Percentiles rank a stretch among this genome's conserved stretches.
phyloP scores from a whole-genome alignment of 2,329 filamentous ascomycete species.

The Pyrenophora tritici-repentis region DNA sequence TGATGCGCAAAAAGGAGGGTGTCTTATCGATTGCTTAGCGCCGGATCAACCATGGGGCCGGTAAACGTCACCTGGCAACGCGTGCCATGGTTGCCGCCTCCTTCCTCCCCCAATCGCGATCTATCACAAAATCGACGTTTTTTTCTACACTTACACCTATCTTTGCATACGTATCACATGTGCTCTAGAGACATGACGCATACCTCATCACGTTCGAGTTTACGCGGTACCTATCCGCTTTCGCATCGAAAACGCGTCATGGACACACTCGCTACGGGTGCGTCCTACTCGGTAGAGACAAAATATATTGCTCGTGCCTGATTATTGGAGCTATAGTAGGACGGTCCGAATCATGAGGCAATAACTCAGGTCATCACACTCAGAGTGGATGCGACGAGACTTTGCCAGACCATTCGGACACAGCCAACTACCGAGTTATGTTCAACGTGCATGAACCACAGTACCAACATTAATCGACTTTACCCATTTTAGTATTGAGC shows the following conservation, averaged over 20 bases:
- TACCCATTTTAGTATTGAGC: background rate
- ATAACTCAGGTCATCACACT: too few species aligned
- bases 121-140: background rate
- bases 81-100: slow-evolving; percentile 7
- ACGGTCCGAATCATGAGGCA: too few species aligned
- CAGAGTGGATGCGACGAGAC: too few species aligned
- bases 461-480: too few species aligned
- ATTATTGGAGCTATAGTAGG: too few species aligned
- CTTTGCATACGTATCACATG: background rate
- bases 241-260: background rate
- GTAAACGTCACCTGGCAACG: slow-evolving; percentile 11
- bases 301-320: too few species aligned
- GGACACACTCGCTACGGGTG: background rate
- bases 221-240: background rate
- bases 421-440: too few species aligned
- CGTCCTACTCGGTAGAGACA: background rate
- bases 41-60: slow-evolving; percentile 5
- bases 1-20: background rate
- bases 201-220: background rate
- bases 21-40: slow-evolving; percentile 15
- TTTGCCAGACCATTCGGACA: too few species aligned
- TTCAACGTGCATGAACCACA: too few species aligned
- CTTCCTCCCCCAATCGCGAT: slow-evolving; percentile 1
- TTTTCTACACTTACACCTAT: background rate
- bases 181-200: background rate